Percentiles rank a stretch among this genome's conserved stretches.
Evolutionary conservation across 768 basidiomycete species (phyloP).

Genomic region (Gyrodon lividus): DNA sequence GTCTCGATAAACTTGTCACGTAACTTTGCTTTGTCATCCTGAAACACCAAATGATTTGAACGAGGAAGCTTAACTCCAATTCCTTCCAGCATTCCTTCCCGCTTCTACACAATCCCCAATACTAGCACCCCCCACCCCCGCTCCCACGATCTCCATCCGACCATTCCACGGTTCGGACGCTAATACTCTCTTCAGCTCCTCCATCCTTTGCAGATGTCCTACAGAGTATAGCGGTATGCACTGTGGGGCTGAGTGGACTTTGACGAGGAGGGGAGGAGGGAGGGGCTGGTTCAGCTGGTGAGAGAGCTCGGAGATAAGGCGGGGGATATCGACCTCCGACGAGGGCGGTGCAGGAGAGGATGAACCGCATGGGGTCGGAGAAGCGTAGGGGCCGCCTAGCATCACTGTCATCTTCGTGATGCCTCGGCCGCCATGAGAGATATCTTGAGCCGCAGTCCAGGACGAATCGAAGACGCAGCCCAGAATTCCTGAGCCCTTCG

Average conservation of each 20-base stretch:
- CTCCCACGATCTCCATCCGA: constrained; percentile 69
- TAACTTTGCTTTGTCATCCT: constrained; percentile 10
- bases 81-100: constrained; percentile 55
- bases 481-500: constrained; percentile 51
- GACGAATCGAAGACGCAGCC: constrained; percentile 92
- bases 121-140: constrained; percentile 84
- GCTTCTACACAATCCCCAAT: constrained; percentile 82
- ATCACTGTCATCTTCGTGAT: constrained; percentile 86
- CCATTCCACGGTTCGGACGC: constrained; percentile 42
- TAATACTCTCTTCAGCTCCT: constrained; percentile 50
- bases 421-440: constrained; percentile 21
- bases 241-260: constrained; percentile 50
- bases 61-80: constrained; percentile 34
- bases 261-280: constrained; percentile 56
- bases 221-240: constrained; percentile 81
- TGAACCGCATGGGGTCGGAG: constrained; percentile 10
- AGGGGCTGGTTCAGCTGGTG: constrained; percentile 45
- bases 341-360: constrained; percentile 20
- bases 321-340: constrained; percentile 26
- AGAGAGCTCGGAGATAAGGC: constrained; percentile 35
- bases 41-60: constrained; percentile 12
- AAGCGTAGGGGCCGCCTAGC: constrained; percentile 76
- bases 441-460: constrained; percentile 61
- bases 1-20: constrained; percentile 9
- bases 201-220: constrained; percentile 72